Base-by-base conservation (phyloP, 2,329 filamentous ascomycete species). In the Blastomyces emzantsi region DNA sequence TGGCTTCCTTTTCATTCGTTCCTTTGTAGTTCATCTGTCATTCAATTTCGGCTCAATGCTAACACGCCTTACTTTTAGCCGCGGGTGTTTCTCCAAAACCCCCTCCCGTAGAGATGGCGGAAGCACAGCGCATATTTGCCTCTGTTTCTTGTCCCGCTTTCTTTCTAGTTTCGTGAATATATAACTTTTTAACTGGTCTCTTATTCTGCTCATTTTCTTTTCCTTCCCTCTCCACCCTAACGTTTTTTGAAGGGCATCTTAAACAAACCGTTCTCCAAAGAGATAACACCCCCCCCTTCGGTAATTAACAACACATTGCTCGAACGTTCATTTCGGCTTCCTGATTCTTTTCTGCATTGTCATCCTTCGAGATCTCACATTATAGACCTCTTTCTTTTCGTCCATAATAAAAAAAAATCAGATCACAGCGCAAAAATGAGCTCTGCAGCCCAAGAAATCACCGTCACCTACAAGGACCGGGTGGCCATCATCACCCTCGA, bases 401-500 rank as follows among this genome's bases (percentile, higher is more conserved):
- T 5, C 15, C 22, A 28, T 5, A 25, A 25, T 3, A 25, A 41
- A 30, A 8, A 30, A 8, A 60, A n/a, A 49, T 17, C 30, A 47
- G 22, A 55, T 39, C 19, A 60, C 11, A 8, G 28, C 25, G 57
- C 57, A 60, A 49, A 60, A 33, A 60, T 60, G 57, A 28, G n/a
- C 13, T 30, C 57, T 9, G 43, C 57, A 39, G 25, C 57, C 25
- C 15, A 60, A 66, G 74, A 76, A 60, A 80, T 88, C 65, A 82
- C 80, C 57, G 72, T 90, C 70, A 81, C 85, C 66, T 89, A 87
- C 75, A 80, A 81, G 70, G 88, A 85, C 74, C 87, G 86, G 65
- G 78, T 92, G 67, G 90, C 93, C 71, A 85, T 92, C 73, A 87
- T 99, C 75, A 96, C 90, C 22, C 87, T 99, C 73, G 88, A 92